These are phyloP conservation scores for Leccinum longicurvipes DNA, from an alignment of 768 basidiomycete species.

Conservation along the genomic window DNA sequence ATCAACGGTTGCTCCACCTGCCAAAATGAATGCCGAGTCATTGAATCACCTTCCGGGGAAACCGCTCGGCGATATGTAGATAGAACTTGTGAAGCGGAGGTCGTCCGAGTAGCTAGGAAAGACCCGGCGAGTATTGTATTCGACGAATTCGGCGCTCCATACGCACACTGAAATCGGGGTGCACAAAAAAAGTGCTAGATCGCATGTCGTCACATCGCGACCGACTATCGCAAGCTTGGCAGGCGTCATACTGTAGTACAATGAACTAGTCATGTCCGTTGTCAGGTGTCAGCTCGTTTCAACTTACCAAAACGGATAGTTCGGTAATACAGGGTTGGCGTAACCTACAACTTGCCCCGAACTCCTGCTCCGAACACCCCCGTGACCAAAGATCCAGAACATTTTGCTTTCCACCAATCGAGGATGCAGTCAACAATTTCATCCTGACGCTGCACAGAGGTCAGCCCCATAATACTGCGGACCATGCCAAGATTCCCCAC, in stretches of 20 bases:
- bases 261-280: background rate
- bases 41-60: background rate
- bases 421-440: constrained; percentile 65
- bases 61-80: background rate
- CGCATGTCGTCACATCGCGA: background rate
- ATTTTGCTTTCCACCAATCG: constrained; percentile 58
- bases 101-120: constrained; percentile 8
- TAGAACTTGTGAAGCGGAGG: background rate
- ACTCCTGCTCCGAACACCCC: constrained; percentile 63
- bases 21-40: background rate
- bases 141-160: background rate
- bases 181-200: background rate
- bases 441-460: constrained; percentile 47
- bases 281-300: background rate
- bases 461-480: constrained; percentile 1
- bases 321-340: background rate
- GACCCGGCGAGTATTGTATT: background rate
- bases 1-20: background rate
- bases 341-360: constrained; percentile 43
- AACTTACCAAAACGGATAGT: background rate
- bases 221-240: background rate
- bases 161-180: background rate
- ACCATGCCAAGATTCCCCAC: constrained; percentile 26
- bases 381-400: constrained; percentile 48
- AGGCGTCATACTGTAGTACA: background rate